These are phyloP conservation scores for Colletotrichum navitas DNA, from an alignment of 2,329 filamentous ascomycete genomes.

Conservation along the genomic window DNA sequence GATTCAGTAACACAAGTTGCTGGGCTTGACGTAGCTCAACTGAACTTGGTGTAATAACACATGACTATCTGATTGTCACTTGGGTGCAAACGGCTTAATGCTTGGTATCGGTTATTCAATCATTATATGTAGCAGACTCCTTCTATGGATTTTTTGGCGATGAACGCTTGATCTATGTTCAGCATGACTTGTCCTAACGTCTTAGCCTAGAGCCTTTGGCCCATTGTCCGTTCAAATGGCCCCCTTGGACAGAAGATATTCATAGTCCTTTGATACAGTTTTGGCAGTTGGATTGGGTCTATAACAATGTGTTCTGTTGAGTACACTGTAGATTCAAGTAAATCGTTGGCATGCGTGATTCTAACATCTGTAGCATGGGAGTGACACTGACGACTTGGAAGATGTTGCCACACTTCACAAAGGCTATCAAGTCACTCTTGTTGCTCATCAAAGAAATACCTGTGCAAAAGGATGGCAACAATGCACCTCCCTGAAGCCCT, in stretches of 20 bases:
- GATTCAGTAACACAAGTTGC: neutral
- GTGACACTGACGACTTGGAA: neutral
- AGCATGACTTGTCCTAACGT: neutral
- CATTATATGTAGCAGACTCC: neutral
- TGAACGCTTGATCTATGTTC: neutral
- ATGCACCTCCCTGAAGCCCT: neutral
- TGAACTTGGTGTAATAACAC: neutral
- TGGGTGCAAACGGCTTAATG: neutral
- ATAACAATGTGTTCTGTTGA: neutral
- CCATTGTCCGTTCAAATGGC: no score
- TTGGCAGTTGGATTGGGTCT: neutral
- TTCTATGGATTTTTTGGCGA: neutral
- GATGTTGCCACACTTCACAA: neutral
- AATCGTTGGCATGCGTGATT: neutral
- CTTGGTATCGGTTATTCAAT: neutral
- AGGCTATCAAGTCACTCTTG: neutral
- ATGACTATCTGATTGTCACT: neutral
- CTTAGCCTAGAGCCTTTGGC: neutral
- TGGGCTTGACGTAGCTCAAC: neutral
- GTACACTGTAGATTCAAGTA: neutral
- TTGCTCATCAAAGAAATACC: neutral
- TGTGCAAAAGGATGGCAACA: neutral
- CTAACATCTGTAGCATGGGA: neutral
- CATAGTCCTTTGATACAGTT: no score
- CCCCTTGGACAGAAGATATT: fast-evolving